phyloP scores from a whole-genome alignment of 2,329 filamentous ascomycete species.

The Fusarium transvaalense region DNA sequence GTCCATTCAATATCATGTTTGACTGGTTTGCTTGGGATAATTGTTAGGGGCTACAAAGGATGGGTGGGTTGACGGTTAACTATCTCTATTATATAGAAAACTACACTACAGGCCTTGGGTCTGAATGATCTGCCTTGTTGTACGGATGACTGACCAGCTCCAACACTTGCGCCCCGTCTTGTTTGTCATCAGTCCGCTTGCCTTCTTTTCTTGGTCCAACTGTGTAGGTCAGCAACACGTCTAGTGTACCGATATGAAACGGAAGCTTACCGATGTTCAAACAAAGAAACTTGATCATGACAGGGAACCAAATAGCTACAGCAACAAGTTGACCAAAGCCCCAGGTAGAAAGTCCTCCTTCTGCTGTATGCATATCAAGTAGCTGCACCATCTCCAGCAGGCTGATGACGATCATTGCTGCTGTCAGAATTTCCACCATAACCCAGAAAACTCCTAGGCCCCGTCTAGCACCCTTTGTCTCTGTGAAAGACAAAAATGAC shows the following conservation, averaged over 20 bases:
- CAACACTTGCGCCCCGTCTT: background rate
- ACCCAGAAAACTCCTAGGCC: background rate
- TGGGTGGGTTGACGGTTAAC: too few relatives aligned
- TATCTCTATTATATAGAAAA: background rate
- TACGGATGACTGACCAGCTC: background rate
- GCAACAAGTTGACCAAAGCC: conserved; percentile 16
- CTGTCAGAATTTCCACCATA: rapidly evolving
- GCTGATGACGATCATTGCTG: background rate
- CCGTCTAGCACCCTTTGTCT: background rate
- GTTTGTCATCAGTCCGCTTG: rapidly evolving
- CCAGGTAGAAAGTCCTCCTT: background rate
- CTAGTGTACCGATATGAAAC: rapidly evolving
- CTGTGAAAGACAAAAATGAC: background rate
- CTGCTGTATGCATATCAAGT: background rate
- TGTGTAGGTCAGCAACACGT: background rate
- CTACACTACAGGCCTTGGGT: background rate
- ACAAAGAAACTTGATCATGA: background rate
- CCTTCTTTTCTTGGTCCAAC: background rate
- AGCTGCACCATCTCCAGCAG: background rate
- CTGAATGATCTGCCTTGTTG: background rate
- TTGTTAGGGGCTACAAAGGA: too few relatives aligned
- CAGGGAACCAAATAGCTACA: conserved; percentile 12
- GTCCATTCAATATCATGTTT: conserved; percentile 10
- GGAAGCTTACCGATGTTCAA: background rate
- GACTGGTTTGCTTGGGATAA: conserved; percentile 27